Base-by-base conservation (phyloP, 495 filamentous ascomycete genomes). In the Beverwykella pulmonaria region DNA sequence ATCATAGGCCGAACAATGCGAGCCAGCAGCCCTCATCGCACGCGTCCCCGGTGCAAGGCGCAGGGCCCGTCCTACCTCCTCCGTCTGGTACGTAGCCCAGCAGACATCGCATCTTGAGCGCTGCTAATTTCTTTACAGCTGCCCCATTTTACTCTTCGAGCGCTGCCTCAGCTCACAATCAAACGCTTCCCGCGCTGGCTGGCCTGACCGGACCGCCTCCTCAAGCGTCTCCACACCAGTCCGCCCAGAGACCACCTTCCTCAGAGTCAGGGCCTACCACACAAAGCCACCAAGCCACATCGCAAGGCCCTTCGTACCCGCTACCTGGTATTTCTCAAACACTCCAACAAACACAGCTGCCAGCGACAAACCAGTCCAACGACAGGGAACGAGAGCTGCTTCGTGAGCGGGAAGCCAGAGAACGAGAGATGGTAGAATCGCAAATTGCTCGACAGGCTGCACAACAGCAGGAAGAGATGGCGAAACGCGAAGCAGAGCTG, bases 401-500 rank as follows among this genome's bases (percentile, higher is more conserved):
- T n/a, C 39, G 69, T 19, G 69, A 71, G 39, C 59, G 68, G 14
- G 71, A 73, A 32, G 27, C 52, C 26, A 50, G 60, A 32, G 65
- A 71, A 55, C 26, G 68, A 57, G 68, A 73, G 52, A 54, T 68
- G 19, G 61, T 71, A 49, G 69, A 71, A 47, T 41, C 62, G 30
- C 56, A 68, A 48, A 50, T 44, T 27, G 44, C 48, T 12, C 58
- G 55, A 17, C 49, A 63, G 27, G 56, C 57, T 23, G 49, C 58
- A 30, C 64, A 55, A 36, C 77, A 86, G 67, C 77, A 86, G 67
- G 85, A 89, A 76, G 85, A 88, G 61, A 79, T 84, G 74, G 81
- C 76, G 15, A 82, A 83, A 60, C 78, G 85, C 53, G 83, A 84
- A 41, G 85, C 87, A 65, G 89, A 93, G 70, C 84, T 86, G 50